Evolutionary conservation across 768 basidiomycete species (phyloP), one percentile per base, ranked within the genome.

Genomic region (Trametes meyenii): DNA sequence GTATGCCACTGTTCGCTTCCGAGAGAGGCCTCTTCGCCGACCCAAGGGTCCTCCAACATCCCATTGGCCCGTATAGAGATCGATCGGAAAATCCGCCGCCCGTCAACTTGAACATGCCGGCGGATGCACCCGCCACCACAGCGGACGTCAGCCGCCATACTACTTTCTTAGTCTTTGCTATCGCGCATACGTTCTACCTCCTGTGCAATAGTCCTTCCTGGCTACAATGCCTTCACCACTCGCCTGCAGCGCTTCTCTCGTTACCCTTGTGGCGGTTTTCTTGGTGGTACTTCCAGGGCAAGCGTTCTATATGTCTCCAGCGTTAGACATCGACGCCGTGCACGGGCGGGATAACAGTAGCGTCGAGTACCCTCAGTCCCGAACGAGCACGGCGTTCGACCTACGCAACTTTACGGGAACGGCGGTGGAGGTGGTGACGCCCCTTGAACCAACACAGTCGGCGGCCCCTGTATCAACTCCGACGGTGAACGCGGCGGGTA

Each of bases 261-360:
- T 21, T 42, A 21, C 33, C 0, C 58, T 55, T 53, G 39, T 29
- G 35, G 35, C 53, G 14, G 24, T 59, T 7, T 50, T 35, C n/a
- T 2, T 55, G 23, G 26, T 38, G 8, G 26, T 45, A 21, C 16
- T 16, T n/a, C 17, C 36, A 21, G 57, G 57, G 16, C 29, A 29
- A n/a, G 61, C 44, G 44, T 59, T 59, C 62, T 63, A 63, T 49
- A 63, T 59, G 62, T 57, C 62, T 1, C 57, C 52, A 2, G 52
- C 19, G 35, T 63, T 63, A 40, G 42, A 63, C 33, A 16, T 49
- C 33, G 43, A 43, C 19, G 52, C 62, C 7, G 56, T 39, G 36
- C 23, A 39, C 38, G 59, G 45, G n/a, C 36, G 29, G 4, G 29
- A 50, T 10, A 55, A 50, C 54, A 50, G 26, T 12, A 55, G 17